These are phyloP conservation scores for Rhododendron simsii DNA, from an alignment of 148 eudicot species.

Conservation along the genomic window DNA sequence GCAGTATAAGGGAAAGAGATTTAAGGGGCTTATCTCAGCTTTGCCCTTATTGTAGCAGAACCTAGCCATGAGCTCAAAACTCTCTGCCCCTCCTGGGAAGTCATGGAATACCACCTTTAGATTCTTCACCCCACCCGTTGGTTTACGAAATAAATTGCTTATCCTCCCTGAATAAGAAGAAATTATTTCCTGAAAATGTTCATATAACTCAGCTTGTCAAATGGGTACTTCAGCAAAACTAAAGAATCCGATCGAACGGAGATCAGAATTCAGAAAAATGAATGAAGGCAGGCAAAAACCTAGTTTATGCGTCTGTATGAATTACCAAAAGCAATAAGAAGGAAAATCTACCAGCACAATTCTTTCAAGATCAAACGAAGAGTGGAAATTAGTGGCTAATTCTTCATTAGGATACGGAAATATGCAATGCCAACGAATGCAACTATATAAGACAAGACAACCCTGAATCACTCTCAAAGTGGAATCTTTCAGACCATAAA, in stretches of 20 bases:
- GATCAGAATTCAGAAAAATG: not conserved
- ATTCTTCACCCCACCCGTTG: constrained; percentile 14
- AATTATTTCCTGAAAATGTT: constrained; percentile 45
- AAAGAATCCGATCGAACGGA: not conserved
- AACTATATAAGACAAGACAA: not conserved
- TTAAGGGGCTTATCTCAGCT: constrained; percentile 33
- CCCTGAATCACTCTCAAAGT: not conserved
- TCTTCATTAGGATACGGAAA: not conserved
- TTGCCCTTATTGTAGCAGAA: constrained; percentile 69
- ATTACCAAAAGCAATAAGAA: not conserved
- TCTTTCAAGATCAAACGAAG: not conserved
- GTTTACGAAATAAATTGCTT: constrained; percentile 42
- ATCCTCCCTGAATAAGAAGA: constrained; percentile 52
- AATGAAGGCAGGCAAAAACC: not conserved
- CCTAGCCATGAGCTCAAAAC: constrained; percentile 60
- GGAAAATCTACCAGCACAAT: not conserved
- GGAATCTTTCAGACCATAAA: not conserved
- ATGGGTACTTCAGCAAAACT: not conserved
- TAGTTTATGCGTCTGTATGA: not conserved
- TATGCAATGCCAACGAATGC: not conserved
- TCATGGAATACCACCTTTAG: constrained; percentile 68
- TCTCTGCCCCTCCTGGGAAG: constrained; percentile 66
- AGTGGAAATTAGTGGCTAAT: not conserved
- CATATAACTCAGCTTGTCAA: not conserved
- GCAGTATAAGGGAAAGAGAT: constrained; percentile 32